Base-by-base conservation (phyloP, 768 basidiomycete genomes). In the Tylopilus sp. region DNA sequence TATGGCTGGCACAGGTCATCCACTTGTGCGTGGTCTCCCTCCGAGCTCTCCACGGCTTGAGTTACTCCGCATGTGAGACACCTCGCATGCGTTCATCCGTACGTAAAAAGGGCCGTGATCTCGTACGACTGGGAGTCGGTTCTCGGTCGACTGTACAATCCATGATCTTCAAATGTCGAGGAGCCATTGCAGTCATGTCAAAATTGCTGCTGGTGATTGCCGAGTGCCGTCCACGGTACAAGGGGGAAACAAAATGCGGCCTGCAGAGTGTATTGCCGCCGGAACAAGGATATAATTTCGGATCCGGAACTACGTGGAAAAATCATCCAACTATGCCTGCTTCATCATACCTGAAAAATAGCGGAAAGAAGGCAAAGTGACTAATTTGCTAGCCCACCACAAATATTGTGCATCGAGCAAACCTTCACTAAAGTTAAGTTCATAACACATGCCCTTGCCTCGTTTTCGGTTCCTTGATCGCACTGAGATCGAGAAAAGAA, bases 391-490 rank as follows among this genome's bases (percentile, higher is more conserved):
- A 53, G 42, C 37, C 34, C 44, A 53, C 21, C 42, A 5, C 40
- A 2, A 33, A 16, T 34, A 38, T 42, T 33, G 22, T 36, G n/a
- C 22, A n/a, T 24, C 34, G 14, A 40, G 28, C 28, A 34, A 45
- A 25, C 38, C 10, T 38, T 34, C 28, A 16, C 31, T 37, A 62
- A 57, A 37, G 60, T 64, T 55, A 54, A 37, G 65, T 65, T 65
- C 30, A 31, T 19, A 22, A 49, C 66, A 49, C 65, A n/a, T n/a
- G 52, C 56, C 44, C 48, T 45, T 42, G 50, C 66, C 63, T 55
- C 64, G 57, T 67, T 67, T 50, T 60, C 55, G 54, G 52, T 42
- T 59, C 59, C 44, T 51, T 38, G 26, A 47, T 45, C 45, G 59
- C 62, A 56, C 52, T 48, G 59, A 62, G 45, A 36, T 34, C 43